Evolutionary conservation across 495 filamentous ascomycete genomes (phyloP).

Genomic region (Podospora tetraspora): DNA sequence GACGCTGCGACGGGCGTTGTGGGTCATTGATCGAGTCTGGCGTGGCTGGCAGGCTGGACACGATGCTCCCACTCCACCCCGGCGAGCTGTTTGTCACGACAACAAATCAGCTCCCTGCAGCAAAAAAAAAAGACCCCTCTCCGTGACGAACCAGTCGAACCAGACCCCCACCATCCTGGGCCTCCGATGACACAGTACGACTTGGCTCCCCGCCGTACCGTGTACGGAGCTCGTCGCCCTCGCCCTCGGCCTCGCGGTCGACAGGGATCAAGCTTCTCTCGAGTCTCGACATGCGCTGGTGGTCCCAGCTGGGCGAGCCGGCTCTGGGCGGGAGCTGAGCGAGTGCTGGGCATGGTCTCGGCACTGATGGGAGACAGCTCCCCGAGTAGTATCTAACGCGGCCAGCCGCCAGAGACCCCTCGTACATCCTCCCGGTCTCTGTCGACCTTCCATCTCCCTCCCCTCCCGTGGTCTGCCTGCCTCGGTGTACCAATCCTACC

Average conservation of each 20-base stretch:
- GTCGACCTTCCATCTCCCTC: not conserved
- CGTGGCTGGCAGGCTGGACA: not conserved
- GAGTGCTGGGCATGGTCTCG: not conserved
- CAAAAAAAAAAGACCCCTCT: not conserved
- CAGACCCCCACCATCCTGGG: not conserved
- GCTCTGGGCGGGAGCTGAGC: not conserved
- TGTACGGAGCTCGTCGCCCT: conserved; percentile 5
- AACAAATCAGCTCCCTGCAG: not conserved
- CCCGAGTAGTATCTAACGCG: not conserved
- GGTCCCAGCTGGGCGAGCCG: conserved; percentile 14
- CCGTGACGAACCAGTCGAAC: not conserved
- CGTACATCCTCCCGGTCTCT: not conserved
- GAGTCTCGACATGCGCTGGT: conserved; percentile 7
- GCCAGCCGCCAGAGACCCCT: not conserved
- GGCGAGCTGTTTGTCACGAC: not conserved
- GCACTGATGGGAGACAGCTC: not conserved
- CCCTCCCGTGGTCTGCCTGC: not conserved
- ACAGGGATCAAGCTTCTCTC: not conserved
- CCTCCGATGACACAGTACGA: conserved; percentile 5
- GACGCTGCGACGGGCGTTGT: not conserved
- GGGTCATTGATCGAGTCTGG: not conserved
- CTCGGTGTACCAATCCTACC: not conserved
- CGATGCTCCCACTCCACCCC: not conserved
- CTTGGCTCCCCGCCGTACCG: not conserved
- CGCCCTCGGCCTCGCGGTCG: not conserved